Percentiles rank a stretch among this genome's conserved stretches.
phyloP scores from a whole-genome alignment of 2,329 filamentous ascomycete species.

The Diaporthe humulicola region DNA sequence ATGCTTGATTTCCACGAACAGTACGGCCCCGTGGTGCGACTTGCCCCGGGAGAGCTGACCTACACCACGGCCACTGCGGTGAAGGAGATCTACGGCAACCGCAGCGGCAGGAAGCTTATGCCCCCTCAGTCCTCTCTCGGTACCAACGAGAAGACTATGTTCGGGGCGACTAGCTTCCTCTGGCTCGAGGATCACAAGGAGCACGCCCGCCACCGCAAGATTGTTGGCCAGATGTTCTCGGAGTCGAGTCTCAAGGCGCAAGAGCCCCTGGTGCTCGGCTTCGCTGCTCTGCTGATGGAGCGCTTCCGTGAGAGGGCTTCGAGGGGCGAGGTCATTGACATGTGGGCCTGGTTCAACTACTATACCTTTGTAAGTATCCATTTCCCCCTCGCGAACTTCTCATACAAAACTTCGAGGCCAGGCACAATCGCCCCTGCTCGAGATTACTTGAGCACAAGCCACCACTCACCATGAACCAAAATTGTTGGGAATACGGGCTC shows the following conservation, averaged over 20 bases:
- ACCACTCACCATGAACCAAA: no score
- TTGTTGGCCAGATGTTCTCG: constrained; percentile 46
- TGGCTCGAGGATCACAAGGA: constrained; percentile 39
- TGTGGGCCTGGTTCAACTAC: constrained; percentile 46
- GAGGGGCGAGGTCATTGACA: constrained; percentile 41
- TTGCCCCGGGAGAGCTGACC: constrained; percentile 39
- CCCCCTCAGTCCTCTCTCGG: constrained; percentile 39
- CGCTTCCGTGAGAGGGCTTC: constrained; percentile 41
- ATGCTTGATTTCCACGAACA: constrained; percentile 38
- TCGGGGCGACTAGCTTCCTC: constrained; percentile 40
- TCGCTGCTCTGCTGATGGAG: constrained; percentile 41
- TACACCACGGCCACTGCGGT: constrained; percentile 36
- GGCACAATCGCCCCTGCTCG: not conserved
- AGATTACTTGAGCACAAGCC: rapidly evolving
- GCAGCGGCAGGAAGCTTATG: constrained; percentile 34
- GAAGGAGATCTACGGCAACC: constrained; percentile 39
- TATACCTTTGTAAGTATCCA: constrained; percentile 41
- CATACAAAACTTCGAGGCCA: not conserved
- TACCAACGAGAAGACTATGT: constrained; percentile 39
- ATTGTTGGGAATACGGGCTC: no score
- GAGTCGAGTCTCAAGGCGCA: constrained; percentile 45
- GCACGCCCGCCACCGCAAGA: constrained; percentile 43
- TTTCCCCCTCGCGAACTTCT: not conserved
- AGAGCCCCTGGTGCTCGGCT: constrained; percentile 43
- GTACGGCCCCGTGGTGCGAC: constrained; percentile 40